These are phyloP conservation scores for Neoarthrinium moseri DNA, from an alignment of 2,329 filamentous ascomycete genomes.

Conservation along the genomic window DNA sequence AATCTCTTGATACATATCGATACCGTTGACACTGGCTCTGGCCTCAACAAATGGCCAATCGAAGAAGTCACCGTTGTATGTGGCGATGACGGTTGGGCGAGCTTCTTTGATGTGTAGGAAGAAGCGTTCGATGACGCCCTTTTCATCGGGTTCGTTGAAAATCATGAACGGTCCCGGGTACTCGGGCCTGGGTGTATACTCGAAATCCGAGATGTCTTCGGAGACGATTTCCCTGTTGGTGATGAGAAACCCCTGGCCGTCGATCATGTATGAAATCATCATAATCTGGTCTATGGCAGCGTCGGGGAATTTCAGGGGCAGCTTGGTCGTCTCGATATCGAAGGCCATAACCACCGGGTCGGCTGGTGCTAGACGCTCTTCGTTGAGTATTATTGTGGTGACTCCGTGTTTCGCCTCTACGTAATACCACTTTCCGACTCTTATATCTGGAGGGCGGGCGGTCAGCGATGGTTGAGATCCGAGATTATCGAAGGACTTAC, in stretches of 20 bases:
- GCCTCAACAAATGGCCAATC: conserved; percentile 99
- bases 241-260: conserved; percentile 95
- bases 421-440: conserved; percentile 95
- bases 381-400: conserved; percentile 79
- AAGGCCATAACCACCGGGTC: conserved; percentile 99
- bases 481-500: conserved; percentile 38
- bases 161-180: conserved; percentile 95
- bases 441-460: conserved; percentile 64
- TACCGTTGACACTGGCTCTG: conserved; percentile 86
- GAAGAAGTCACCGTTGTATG: conserved; percentile 99
- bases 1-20: conserved; percentile 99
- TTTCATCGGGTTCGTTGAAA: conserved; percentile 96
- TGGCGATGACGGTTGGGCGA: conserved; percentile 92
- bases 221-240: conserved; percentile 98
- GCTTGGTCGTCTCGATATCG: conserved; percentile 97
- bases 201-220: conserved; percentile 95
- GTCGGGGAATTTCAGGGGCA: conserved; percentile 95
- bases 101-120: conserved; percentile 95
- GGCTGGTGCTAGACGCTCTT: conserved; percentile 83
- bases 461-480: neutral
- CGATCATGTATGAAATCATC: conserved; percentile 99
- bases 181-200: conserved; percentile 96
- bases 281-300: conserved; percentile 94
- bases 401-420: conserved; percentile 92
- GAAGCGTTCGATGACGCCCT: conserved; percentile 82